Conservation (phyloP, 2,329 filamentous ascomycete genomes). For the Escovopsis weberi region DNA sequence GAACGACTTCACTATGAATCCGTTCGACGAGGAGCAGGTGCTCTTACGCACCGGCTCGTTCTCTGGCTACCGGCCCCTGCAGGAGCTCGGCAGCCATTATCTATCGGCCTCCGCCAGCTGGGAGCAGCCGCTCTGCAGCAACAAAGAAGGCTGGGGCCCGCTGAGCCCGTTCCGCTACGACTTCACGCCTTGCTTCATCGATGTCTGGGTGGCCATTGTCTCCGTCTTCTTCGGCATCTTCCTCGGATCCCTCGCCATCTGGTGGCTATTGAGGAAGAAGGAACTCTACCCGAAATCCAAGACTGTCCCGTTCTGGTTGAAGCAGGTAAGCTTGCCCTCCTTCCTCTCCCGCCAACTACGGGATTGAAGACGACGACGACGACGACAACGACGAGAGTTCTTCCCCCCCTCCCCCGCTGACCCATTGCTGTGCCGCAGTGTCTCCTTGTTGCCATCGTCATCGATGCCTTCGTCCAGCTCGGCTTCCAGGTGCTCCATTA, state of each 20-base stretch:
- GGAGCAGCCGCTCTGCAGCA: conserved; percentile 68
- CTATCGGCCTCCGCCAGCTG: conserved; percentile 35
- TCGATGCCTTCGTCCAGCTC: conserved; percentile 56
- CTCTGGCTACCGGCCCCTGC: conserved; percentile 38
- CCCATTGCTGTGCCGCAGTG: conserved; percentile 16
- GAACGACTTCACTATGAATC: conserved; percentile 14
- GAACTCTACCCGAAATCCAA: conserved; percentile 49
- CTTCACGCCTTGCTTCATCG: conserved; percentile 94
- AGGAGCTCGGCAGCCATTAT: conserved; percentile 43
- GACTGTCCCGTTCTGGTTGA: conserved; percentile 86
- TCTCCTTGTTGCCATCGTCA: conserved; percentile 53
- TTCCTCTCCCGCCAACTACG: background rate
- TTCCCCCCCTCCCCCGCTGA: background rate
- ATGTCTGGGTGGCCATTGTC: conserved; percentile 71
- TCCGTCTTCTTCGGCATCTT: conserved; percentile 66
- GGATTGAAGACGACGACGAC: too few species aligned
- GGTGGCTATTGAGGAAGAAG: conserved; percentile 56
- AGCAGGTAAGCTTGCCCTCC: conserved; percentile 46
- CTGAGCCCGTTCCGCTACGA: conserved; percentile 78
- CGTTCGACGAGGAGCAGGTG: conserved; percentile 28
- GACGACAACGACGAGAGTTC: too few species aligned
- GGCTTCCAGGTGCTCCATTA: conserved; percentile 60
- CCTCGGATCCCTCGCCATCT: conserved; percentile 66
- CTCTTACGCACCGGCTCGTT: conserved; percentile 45
- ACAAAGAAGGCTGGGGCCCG: conserved; percentile 90